phyloP scores from a whole-genome alignment of 2,329 filamentous ascomycete genomes.

The Neurospora sp. region DNA sequence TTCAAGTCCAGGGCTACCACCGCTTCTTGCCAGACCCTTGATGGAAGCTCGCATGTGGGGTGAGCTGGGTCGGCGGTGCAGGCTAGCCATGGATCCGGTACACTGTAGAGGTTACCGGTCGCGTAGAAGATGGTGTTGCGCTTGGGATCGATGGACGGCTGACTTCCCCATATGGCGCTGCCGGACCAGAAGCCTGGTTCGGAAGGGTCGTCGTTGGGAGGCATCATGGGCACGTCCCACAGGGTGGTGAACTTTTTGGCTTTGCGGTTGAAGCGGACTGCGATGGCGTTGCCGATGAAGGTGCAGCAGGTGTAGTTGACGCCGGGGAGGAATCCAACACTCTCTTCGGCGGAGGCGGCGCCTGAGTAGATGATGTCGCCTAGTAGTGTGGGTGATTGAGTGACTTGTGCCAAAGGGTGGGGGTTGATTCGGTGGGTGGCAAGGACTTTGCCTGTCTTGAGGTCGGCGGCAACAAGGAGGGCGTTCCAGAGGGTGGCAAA shows the following conservation, averaged over 20 bases:
- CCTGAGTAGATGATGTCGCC: constrained; percentile 22
- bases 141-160: constrained; percentile 21
- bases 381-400: constrained; percentile 20
- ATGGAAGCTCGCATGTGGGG: constrained; percentile 15
- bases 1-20: constrained; percentile 20
- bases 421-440: constrained; percentile 16
- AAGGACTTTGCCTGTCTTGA: constrained; percentile 14
- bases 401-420: constrained; percentile 21
- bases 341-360: constrained; percentile 20
- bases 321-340: constrained; percentile 3
- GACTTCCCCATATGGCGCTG: constrained; percentile 22
- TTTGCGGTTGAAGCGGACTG: constrained; percentile 6
- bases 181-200: constrained; percentile 17
- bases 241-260: constrained; percentile 12
- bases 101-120: constrained; percentile 23
- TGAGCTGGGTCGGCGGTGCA: constrained; percentile 16
- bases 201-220: constrained; percentile 10
- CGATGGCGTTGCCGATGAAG: constrained; percentile 21
- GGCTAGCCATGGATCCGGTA: constrained; percentile 12
- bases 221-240: constrained; percentile 14
- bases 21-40: constrained; percentile 19
- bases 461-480: constrained; percentile 20
- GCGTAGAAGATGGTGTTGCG: constrained; percentile 21
- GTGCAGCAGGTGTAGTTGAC: constrained; percentile 21
- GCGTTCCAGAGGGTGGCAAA: constrained; percentile 21